A percentile compares a stretch with the other conserved stretches of the same genome.
phyloP scores from a whole-genome alignment of 441 rosid species.

The Metrosideros polymorpha region DNA sequence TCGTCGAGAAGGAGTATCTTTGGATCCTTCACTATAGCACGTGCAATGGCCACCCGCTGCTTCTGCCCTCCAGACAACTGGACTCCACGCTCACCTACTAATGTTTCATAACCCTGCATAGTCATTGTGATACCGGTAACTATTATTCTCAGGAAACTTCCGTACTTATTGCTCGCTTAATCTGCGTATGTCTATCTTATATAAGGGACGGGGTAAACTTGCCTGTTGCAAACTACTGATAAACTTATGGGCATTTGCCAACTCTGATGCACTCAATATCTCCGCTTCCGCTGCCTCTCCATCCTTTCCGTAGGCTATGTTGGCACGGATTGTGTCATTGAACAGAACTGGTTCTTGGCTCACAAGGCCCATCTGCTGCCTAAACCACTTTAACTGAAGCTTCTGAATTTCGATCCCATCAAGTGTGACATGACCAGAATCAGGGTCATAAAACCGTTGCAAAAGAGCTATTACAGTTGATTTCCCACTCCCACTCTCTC shows the following conservation, averaged over 20 bases:
- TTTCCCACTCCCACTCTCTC: constrained; percentile 13
- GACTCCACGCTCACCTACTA: constrained; percentile 4
- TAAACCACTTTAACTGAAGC: constrained; percentile 9
- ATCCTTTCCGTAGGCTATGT: constrained; percentile 8
- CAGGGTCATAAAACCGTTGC: constrained; percentile 10
- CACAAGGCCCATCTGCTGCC: constrained; percentile 16
- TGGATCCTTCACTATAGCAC: constrained; percentile 12
- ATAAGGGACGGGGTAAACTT: neutral
- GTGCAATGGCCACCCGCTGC: constrained; percentile 10
- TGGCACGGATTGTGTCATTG: constrained; percentile 8
- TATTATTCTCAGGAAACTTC: neutral
- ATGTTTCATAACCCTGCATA: constrained; percentile 1
- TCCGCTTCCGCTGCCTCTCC: constrained; percentile 6
- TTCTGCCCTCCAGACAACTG: constrained; percentile 9
- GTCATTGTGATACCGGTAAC: neutral
- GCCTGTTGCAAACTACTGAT: constrained; percentile 2
- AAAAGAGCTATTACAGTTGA: constrained; percentile 5
- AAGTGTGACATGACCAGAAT: constrained; percentile 4
- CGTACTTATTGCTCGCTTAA: neutral
- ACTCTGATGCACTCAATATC: constrained; percentile 2
- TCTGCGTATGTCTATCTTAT: neutral
- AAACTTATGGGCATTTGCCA: constrained; percentile 5
- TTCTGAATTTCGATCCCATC: constrained; percentile 9
- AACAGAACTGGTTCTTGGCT: constrained; percentile 13
- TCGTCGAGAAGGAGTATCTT: constrained; percentile 6